Evolutionary conservation across 306 rosid species (phyloP), one percentile per base, ranked within the genome.

Genomic region (Herpetospermum pedunculosum): DNA sequence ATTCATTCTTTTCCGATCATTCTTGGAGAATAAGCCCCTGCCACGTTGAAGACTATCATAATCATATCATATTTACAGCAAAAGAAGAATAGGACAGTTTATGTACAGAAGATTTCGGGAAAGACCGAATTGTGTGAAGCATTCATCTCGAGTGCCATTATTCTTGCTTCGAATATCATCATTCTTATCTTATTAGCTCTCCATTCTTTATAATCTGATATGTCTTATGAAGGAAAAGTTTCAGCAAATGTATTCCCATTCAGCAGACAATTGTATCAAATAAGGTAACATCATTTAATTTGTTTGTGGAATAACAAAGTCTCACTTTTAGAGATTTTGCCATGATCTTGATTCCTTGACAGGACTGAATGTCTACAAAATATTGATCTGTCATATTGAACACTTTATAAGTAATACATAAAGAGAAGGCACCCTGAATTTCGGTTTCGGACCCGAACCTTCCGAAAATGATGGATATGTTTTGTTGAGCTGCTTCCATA

Each of bases 11-110:
- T 95, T 95, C 87, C 78, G 87, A 75, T 87, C 96, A 47, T 89
- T 95, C 84, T 83, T 95, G 96, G 96, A 82, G 86, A 78, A 83
- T 83, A 91, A 95, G 86, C 70, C 85, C 2, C 86, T 95, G 88
- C 76, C 88, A 83, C 84, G 65, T 59, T 91, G 79, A 75, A 44
- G 15, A 16, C 10, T 23, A 40, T 37, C 65, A 38, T 3, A 50
- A 77, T 80, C 74, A 69, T 77, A 77, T 80, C 74, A 69, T 77
- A 76, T 80, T 80, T 79, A 71, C 78, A 85, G 74, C 80, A 71
- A 72, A 77, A 43, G 12, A 74, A 84, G 67, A 69, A 76, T 67
- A 77, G 78, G 32, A 34, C 43, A 54, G 65, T 85, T 76, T 79
- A 60, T 68, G 78, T 78, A 57, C 77, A 69, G 55, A 34, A 38